phyloP scores from a whole-genome alignment of 139 green algal genomes.

The Marvania coccoides region DNA sequence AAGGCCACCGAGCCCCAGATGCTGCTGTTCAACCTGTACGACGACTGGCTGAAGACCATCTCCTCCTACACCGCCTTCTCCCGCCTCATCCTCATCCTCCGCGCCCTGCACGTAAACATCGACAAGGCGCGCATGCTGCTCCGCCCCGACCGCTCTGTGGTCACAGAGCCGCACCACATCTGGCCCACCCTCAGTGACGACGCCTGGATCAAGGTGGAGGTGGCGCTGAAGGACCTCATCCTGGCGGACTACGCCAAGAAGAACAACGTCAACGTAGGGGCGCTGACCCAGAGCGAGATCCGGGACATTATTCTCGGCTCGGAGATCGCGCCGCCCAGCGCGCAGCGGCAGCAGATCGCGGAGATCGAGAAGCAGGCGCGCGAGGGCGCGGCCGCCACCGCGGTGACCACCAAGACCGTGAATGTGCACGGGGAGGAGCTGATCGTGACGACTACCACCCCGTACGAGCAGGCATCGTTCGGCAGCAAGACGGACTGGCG shows the following conservation, averaged over 20 bases:
- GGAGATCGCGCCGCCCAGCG: conserved; percentile 92
- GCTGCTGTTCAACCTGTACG: conserved; percentile 99
- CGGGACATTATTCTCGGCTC: conserved; percentile 99
- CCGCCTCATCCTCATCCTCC: conserved; percentile 94
- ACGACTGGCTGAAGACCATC: conserved; percentile 98
- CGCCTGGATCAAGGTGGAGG: conserved; percentile 98
- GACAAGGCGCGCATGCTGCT: conserved; percentile 99
- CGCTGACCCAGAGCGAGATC: conserved; percentile 95
- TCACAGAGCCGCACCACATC: conserved; percentile 97
- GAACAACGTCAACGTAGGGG: conserved; percentile 97
- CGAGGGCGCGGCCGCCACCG: conserved; percentile 79
- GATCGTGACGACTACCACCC: conserved; percentile 95
- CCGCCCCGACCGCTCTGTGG: conserved; percentile 87
- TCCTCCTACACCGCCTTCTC: conserved; percentile 98
- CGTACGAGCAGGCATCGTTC: conserved; percentile 95
- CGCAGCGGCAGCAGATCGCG: conserved; percentile 98
- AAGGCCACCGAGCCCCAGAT: conserved; percentile 95
- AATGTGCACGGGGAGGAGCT: conserved; percentile 96
- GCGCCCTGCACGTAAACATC: conserved; percentile 95
- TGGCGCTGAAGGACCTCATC: conserved; percentile 96
- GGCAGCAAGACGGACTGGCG: conserved; percentile 97
- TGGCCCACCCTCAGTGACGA: conserved; percentile 97
- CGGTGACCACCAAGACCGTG: conserved; percentile 88
- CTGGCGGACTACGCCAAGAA: conserved; percentile 98
- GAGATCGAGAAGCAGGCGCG: conserved; percentile 94